Evolutionary conservation across 2,329 filamentous ascomycete genomes (phyloP), one percentile per base, ranked within the genome.

Genomic region (Colletotrichum plurivorum): DNA sequence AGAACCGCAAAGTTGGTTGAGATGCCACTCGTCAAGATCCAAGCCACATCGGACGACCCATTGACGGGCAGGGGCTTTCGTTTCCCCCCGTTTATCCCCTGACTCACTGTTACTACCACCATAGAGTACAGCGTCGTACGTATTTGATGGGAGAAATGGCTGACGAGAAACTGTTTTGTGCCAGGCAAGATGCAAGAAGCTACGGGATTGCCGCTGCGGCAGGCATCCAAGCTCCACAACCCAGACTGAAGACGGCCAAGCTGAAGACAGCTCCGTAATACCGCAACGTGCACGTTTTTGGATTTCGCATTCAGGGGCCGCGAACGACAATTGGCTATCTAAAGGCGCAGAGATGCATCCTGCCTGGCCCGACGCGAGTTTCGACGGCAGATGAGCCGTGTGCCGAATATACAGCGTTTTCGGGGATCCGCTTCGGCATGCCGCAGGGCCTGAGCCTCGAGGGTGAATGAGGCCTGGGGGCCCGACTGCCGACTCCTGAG

Each of bases 31-130:
- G 60, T 36, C 31, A 54, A 36, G 49, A 52, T 54, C 55, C 48
- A 69, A 60, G 49, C 66, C 66, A 65, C 55, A 59, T 69, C 54
- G 43, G 61, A 69, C 55, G 66, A 69, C 61, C 66, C 66, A 57
- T 52, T 45, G 22, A 36, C 22, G 20, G 48, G 7, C 49, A 39
- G 54, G 54, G 36, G 48, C 48, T 51, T 49, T 27, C 20, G 54
- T 60, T 51, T 52, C 18, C 18, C 12, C 18, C 55, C 31, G 31
- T 51, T 55, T 13, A 45, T 39, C 22, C 41, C 49, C 48, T 63
- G 59, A 63, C 54, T 68, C 61, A 10, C 8, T 12, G 10, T 4
- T 36, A 36, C 31, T 36, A 36, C 31, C 48, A n/a, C 45, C 22
- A 25, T 25, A 25, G 22, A 25, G 22, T 25, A 25, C 22, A 4